phyloP scores from a whole-genome alignment of 768 basidiomycete species.

The Cystofilobasidium macerans region DNA sequence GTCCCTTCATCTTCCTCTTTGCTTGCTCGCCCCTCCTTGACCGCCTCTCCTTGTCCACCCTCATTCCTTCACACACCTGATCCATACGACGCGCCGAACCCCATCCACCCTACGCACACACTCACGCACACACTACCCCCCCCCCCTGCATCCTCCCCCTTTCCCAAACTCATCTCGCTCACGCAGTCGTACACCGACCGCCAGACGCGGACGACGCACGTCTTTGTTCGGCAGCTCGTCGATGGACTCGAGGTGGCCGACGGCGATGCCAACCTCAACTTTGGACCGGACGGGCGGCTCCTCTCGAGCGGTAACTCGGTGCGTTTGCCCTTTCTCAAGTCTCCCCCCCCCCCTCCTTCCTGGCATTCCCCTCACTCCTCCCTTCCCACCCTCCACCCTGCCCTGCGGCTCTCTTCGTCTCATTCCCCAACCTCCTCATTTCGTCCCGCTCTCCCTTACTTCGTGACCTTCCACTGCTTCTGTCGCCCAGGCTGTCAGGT shows the following conservation, averaged over 20 bases:
- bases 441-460: no score
- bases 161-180: neutral
- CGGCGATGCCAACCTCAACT: slow-evolving; percentile 85
- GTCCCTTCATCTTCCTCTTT: no score
- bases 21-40: no score
- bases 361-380: neutral
- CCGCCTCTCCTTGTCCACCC: no score
- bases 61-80: no score
- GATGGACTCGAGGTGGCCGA: slow-evolving; percentile 80
- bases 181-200: slow-evolving; percentile 58
- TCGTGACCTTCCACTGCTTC: no score
- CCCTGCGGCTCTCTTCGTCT: no score
- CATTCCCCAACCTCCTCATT: no score
- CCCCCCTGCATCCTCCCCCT: neutral
- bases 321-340: no score
- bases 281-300: slow-evolving; percentile 63
- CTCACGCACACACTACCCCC: slow-evolving; percentile 18
- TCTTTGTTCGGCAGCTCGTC: slow-evolving; percentile 74
- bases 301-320: slow-evolving; percentile 73
- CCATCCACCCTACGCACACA: neutral
- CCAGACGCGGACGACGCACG: slow-evolving; percentile 74
- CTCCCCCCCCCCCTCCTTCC: neutral
- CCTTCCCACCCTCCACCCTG: no score
- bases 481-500: no score
- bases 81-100: neutral